A percentile compares a stretch with the other conserved stretches of the same genome.
Conservation (phyloP, 1,284 basidiomycete genomes). For the Rhodotorula sp. region DNA sequence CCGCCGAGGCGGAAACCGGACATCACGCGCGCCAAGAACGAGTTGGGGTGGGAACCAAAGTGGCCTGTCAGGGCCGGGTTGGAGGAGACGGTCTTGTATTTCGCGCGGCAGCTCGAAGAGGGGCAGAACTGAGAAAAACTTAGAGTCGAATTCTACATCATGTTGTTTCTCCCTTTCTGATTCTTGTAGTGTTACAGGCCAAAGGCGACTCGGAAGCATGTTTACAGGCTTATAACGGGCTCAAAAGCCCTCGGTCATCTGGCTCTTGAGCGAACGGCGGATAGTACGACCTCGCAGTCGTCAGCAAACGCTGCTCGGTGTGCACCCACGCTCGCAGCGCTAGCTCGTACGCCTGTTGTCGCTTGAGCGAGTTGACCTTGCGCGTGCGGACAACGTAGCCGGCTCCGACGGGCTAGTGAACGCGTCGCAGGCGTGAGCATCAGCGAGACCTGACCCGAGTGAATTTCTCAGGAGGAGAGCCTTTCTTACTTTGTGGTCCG, state of each 20-base stretch:
- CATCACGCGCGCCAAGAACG: slow-evolving; percentile 80
- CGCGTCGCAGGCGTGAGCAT: background rate
- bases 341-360: background rate
- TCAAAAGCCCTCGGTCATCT: too few relatives aligned
- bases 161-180: background rate
- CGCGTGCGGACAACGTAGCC: slow-evolving; percentile 25
- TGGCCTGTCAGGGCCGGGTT: slow-evolving; percentile 89
- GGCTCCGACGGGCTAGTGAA: slow-evolving; percentile 44
- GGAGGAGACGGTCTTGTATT: slow-evolving; percentile 81
- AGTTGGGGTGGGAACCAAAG: slow-evolving; percentile 87
- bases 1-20: slow-evolving; percentile 91
- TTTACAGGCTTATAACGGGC: too few relatives aligned
- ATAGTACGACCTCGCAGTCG: slow-evolving; percentile 14
- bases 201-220: background rate
- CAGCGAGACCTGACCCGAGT: too few relatives aligned
- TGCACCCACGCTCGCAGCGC: slow-evolving; percentile 21
- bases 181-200: background rate
- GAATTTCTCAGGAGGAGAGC: background rate
- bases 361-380: slow-evolving; percentile 16
- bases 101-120: slow-evolving; percentile 21
- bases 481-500: slow-evolving; percentile 46
- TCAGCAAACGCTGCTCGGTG: slow-evolving; percentile 9
- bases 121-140: background rate
- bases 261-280: background rate
- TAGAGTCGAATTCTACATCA: background rate